Evolutionary conservation across 176 grass and related monocot species (phyloP).

Genomic region (Oryza glaberrima): DNA sequence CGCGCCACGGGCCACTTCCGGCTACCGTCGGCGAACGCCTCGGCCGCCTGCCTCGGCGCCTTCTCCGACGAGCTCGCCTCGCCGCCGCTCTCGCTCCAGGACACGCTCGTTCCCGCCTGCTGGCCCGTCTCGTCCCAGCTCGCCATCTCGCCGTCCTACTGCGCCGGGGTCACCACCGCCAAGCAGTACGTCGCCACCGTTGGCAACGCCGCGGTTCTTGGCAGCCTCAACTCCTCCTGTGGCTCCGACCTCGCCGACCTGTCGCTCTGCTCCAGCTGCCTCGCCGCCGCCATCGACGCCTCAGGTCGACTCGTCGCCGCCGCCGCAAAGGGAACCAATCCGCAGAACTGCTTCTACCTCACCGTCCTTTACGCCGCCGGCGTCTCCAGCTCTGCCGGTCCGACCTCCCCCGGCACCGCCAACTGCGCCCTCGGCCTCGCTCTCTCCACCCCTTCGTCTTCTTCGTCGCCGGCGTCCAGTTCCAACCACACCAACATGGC

Average conservation of each 20-base stretch:
- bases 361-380: conserved; percentile 68
- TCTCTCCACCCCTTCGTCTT: conserved; percentile 15
- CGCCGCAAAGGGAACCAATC: conserved; percentile 55
- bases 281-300: conserved; percentile 49
- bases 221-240: conserved; percentile 61
- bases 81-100: conserved; percentile 60
- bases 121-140: conserved; percentile 52
- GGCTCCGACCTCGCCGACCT: conserved; percentile 44
- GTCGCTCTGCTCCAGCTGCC: conserved; percentile 52
- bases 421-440: conserved; percentile 59
- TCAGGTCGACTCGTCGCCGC: conserved; percentile 51
- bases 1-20: conserved; percentile 65
- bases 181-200: conserved; percentile 11
- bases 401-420: conserved; percentile 49
- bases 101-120: conserved; percentile 56
- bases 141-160: conserved; percentile 59
- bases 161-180: conserved; percentile 63
- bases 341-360: conserved; percentile 60
- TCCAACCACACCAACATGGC: conserved; percentile 43
- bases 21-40: conserved; percentile 55
- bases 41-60: conserved; percentile 56
- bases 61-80: conserved; percentile 52
- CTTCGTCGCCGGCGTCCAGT: conserved; percentile 7
- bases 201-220: conserved; percentile 16
- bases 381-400: conserved; percentile 52